Conservation (phyloP, 2,329 filamentous ascomycete genomes). For the Domatiomyces catenatus region DNA sequence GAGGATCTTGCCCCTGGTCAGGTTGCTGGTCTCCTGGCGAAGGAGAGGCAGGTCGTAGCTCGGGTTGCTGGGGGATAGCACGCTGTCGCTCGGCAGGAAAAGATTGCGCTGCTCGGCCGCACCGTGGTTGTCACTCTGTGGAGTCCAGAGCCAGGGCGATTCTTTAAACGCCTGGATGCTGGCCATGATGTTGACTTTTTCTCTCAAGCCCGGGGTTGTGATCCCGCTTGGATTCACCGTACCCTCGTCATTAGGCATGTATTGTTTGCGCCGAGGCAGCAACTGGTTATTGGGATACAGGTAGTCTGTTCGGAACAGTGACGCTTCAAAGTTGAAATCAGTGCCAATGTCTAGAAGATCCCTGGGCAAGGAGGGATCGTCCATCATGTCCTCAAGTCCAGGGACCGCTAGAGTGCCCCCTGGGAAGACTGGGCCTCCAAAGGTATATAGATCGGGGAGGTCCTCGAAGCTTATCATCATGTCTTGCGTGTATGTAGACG, state of each 20-base stretch:
- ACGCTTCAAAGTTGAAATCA: not conserved
- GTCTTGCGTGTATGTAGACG: not conserved
- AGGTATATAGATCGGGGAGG: not conserved
- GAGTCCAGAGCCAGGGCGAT: conserved; percentile 38
- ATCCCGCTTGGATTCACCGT: not conserved
- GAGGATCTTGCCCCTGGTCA: conserved; percentile 4
- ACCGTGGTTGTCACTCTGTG: not conserved
- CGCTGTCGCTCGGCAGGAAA: conserved; percentile 23
- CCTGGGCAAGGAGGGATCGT: not conserved
- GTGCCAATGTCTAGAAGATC: not conserved
- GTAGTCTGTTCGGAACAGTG: not conserved
- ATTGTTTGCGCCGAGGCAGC: not conserved
- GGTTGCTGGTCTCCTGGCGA: not conserved
- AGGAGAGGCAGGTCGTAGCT: not conserved
- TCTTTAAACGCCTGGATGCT: conserved; percentile 4
- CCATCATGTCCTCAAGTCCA: not conserved
- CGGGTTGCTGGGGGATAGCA: conserved; percentile 1
- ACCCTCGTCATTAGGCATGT: not conserved
- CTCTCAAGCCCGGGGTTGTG: not conserved
- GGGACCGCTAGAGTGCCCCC: not conserved
- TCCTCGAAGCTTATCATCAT: not conserved
- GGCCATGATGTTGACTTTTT: not conserved
- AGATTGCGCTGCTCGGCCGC: conserved; percentile 2
- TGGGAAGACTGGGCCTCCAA: not conserved
- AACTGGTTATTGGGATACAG: not conserved